phyloP scores from a whole-genome alignment of 164 flowering plant species.

The Umbilicus rupestris region DNA sequence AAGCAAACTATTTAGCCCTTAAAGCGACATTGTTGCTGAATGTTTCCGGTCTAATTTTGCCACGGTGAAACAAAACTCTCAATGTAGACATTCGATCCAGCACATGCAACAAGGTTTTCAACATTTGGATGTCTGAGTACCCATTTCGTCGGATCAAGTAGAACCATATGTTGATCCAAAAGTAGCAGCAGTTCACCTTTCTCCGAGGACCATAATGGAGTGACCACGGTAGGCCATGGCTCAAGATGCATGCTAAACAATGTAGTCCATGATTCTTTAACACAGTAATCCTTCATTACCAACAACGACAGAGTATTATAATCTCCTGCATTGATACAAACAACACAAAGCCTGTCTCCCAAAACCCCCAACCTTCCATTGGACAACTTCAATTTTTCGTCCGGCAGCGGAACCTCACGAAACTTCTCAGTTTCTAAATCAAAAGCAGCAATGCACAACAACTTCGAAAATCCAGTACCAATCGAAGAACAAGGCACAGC shows the following conservation, averaged over 20 bases:
- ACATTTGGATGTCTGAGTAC: not conserved
- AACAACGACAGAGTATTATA: slow-evolving; percentile 13
- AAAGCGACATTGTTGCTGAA: not conserved
- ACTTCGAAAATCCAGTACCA: not conserved
- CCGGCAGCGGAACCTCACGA: slow-evolving; percentile 13
- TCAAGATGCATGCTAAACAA: not conserved
- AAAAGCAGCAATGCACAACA: slow-evolving; percentile 11
- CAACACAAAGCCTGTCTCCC: slow-evolving; percentile 13
- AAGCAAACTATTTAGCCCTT: not conserved
- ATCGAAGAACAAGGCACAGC: slow-evolving; percentile 1
- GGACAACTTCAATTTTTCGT: not conserved
- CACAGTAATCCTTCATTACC: slow-evolving; percentile 29
- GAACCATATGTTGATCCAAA: not conserved
- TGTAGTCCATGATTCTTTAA: slow-evolving; percentile 20
- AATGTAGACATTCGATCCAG: not conserved
- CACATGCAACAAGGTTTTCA: not conserved
- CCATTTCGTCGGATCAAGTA: slow-evolving; percentile 3
- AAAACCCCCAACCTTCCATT: slow-evolving; percentile 12
- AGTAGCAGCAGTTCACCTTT: slow-evolving; percentile 16
- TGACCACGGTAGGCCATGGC: not conserved
- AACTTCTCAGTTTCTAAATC: slow-evolving; percentile 17
- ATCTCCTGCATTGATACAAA: not conserved
- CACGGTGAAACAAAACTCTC: slow-evolving; percentile 2
- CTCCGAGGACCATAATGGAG: slow-evolving; percentile 13
- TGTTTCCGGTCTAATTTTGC: not conserved